These are phyloP conservation scores for Cynanchum wilfordii DNA, from an alignment of 257 asterid species.

Conservation along the genomic window DNA sequence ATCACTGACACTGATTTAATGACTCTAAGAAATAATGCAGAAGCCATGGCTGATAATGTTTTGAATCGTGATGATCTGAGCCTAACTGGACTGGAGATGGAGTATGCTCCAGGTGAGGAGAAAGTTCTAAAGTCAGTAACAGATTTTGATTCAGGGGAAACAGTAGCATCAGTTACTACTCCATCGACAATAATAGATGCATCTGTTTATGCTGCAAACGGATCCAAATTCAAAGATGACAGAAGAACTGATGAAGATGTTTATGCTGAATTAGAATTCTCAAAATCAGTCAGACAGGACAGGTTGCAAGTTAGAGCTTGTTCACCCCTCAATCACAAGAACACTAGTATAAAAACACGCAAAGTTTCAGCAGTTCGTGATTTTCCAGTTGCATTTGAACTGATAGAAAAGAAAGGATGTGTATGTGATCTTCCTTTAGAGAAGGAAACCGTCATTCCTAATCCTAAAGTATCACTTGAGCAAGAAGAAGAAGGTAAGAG, in stretches of 20 bases:
- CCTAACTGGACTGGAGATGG: background rate
- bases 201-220: background rate
- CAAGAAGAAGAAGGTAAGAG: background rate
- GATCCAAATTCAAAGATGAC: background rate
- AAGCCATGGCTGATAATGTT: background rate
- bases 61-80: background rate
- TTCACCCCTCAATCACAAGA: background rate
- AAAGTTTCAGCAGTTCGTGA: slow-evolving; percentile 9
- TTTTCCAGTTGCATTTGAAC: slow-evolving; percentile 13
- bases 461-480: background rate
- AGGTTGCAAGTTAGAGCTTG: background rate
- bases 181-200: background rate
- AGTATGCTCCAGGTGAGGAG: background rate
- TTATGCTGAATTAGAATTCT: background rate
- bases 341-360: background rate
- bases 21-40: background rate
- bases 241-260: background rate
- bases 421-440: background rate
- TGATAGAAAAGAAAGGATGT: background rate
- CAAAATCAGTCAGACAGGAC: background rate
- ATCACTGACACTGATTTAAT: background rate
- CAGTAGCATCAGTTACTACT: background rate
- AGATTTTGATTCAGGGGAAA: background rate
- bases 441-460: background rate
- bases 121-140: background rate